Evolutionary conservation across 192 early-diverging fungal species (phyloP).

Genomic region (Entomortierella lignicola): DNA sequence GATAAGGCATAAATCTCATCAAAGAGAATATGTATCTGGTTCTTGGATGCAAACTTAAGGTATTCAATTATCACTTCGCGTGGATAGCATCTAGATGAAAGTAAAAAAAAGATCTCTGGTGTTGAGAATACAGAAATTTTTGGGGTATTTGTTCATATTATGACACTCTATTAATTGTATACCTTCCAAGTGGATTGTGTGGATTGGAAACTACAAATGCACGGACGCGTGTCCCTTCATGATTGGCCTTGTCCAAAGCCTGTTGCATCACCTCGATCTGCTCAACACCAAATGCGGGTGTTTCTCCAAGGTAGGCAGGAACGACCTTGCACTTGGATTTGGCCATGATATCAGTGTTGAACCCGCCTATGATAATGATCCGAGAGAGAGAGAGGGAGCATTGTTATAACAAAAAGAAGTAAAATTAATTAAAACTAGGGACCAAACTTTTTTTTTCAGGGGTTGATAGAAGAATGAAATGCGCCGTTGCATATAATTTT

Average conservation of each 20-base stretch:
- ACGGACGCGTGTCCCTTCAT: slow-evolving; percentile 54
- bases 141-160: no score
- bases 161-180: slow-evolving; percentile 18
- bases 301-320: slow-evolving; percentile 58
- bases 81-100: slow-evolving; percentile 58
- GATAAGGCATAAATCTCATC: slow-evolving; percentile 89
- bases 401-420: not conserved
- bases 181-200: slow-evolving; percentile 76
- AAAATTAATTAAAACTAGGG: not conserved
- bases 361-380: slow-evolving; percentile 51
- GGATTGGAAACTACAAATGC: slow-evolving; percentile 81
- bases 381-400: not conserved
- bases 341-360: slow-evolving; percentile 69
- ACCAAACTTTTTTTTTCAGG: no score
- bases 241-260: slow-evolving; percentile 56
- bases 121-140: not conserved
- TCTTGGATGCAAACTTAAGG: slow-evolving; percentile 70
- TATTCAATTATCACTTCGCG: slow-evolving; percentile 63
- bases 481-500: not conserved
- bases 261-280: slow-evolving; percentile 60
- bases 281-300: slow-evolving; percentile 46
- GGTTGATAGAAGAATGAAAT: not conserved
- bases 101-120: not conserved
- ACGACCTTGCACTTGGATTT: slow-evolving; percentile 65
- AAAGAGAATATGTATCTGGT: slow-evolving; percentile 73